Conservation (phyloP, 1,284 basidiomycete species). For the Phellinidium pouzarii region DNA sequence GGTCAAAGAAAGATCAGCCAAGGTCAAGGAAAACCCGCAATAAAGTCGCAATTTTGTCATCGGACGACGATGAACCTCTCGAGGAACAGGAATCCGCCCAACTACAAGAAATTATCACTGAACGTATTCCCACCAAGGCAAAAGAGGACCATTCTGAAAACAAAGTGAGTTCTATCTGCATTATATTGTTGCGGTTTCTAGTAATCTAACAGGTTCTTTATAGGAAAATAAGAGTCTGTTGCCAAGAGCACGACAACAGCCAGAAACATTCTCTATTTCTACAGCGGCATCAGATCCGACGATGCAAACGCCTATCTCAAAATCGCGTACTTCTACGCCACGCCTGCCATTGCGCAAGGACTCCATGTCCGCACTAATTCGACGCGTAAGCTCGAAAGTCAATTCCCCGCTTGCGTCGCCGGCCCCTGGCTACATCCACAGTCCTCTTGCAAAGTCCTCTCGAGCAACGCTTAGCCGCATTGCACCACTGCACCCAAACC, state of each 20-base stretch:
- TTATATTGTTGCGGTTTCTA: neutral
- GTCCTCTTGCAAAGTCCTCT: conserved; percentile 59
- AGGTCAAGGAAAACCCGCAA: conserved; percentile 20
- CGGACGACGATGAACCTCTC: conserved; percentile 24
- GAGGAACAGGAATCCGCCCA: conserved; percentile 9
- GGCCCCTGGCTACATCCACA: conserved; percentile 32
- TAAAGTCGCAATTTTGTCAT: conserved; percentile 24
- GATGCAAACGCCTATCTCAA: conserved; percentile 13
- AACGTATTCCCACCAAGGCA: conserved; percentile 2
- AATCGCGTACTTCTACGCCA: conserved; percentile 26
- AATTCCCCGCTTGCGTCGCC: conserved; percentile 51
- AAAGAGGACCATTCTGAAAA: conserved; percentile 2
- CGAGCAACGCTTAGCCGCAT: conserved; percentile 55
- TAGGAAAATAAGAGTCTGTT: conserved; percentile 7
- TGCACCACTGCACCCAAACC: conserved; percentile 65
- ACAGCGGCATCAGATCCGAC: neutral
- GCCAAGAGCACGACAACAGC: neutral
- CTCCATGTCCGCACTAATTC: conserved; percentile 64
- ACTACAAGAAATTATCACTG: conserved; percentile 2
- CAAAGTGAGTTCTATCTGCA: conserved; percentile 6
- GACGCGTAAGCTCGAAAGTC: conserved; percentile 58
- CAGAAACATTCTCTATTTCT: conserved; percentile 11
- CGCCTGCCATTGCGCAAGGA: conserved; percentile 35
- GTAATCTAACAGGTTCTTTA: neutral
- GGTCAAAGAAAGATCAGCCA: conserved; percentile 12